Evolutionary conservation across 1,284 basidiomycete species (phyloP).

Genomic region (Boletus calvinii): DNA sequence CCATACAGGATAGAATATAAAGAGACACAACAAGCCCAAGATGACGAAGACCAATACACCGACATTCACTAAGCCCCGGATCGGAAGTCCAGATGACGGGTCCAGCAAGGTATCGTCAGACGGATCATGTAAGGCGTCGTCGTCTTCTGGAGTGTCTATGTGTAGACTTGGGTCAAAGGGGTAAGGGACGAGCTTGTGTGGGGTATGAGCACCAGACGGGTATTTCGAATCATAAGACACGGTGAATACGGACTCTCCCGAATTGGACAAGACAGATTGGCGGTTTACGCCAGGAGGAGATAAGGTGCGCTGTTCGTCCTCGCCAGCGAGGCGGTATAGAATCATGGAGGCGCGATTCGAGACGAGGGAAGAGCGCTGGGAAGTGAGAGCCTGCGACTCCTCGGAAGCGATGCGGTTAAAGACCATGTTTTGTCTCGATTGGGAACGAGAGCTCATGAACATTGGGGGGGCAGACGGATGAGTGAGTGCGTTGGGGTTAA

Average conservation of each 20-base stretch:
- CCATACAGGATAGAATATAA: constrained; percentile 79
- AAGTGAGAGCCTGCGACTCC: constrained; percentile 43
- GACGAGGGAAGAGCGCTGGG: constrained; percentile 10
- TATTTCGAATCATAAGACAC: constrained; percentile 63
- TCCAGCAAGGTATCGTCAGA: constrained; percentile 32
- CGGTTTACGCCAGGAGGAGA: constrained; percentile 32
- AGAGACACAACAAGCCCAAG: constrained; percentile 56
- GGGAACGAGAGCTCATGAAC: constrained; percentile 32
- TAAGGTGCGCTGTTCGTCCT: constrained; percentile 33
- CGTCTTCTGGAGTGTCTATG: constrained; percentile 60
- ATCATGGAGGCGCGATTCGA: constrained; percentile 58
- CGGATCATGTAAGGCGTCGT: constrained; percentile 62
- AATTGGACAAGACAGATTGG: constrained; percentile 43
- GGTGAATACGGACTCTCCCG: constrained; percentile 52
- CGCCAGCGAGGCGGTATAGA: constrained; percentile 59
- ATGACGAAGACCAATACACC: constrained; percentile 53
- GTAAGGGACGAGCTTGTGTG: constrained; percentile 58
- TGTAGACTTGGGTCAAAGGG: constrained; percentile 65
- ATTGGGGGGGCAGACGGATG: constrained; percentile 15
- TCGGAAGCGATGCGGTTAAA: constrained; percentile 48
- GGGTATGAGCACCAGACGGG: constrained; percentile 43
- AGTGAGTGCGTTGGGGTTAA: constrained; percentile 42
- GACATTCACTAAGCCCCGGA: constrained; percentile 58
- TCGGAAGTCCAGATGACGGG: constrained; percentile 39
- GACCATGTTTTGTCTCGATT: constrained; percentile 35